phyloP scores from a whole-genome alignment of 2,329 filamentous ascomycete species.

The Ophiostoma piceae region DNA sequence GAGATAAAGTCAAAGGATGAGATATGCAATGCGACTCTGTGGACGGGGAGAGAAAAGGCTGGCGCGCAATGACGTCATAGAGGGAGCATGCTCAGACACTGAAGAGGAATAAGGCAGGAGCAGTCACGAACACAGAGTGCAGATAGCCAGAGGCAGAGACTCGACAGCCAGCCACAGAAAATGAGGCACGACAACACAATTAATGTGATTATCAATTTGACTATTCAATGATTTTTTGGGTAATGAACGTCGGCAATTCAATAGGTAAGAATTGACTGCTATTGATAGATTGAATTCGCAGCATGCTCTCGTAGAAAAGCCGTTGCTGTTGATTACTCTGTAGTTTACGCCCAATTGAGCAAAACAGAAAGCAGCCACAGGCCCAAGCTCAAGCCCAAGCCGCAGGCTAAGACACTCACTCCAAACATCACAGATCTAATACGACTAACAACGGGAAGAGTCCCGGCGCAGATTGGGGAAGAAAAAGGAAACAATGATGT shows the following conservation, averaged over 20 bases:
- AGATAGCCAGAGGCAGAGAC: background rate
- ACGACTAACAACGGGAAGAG: background rate
- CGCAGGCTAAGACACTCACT: background rate
- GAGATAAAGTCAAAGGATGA: conserved; percentile 1
- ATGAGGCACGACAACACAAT: background rate
- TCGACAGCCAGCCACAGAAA: background rate
- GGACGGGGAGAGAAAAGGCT: background rate
- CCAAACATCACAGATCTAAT: background rate
- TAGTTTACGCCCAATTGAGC: no score
- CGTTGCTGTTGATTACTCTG: no score
- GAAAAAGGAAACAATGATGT: conserved; percentile 13
- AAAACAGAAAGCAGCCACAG: no score
- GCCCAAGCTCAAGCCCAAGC: no score
- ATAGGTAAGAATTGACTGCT: background rate
- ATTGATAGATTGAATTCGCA: background rate
- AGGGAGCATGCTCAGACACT: background rate
- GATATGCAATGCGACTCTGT: conserved; percentile 9
- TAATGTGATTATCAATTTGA: background rate
- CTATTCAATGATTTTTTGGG: background rate
- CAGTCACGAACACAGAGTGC: background rate
- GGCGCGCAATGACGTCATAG: background rate
- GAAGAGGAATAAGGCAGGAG: background rate
- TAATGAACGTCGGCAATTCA: background rate
- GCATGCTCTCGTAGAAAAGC: background rate
- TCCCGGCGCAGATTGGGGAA: background rate